Conservation (phyloP, 805 yeast genomes). For the Zygoascus bituminiphila region DNA sequence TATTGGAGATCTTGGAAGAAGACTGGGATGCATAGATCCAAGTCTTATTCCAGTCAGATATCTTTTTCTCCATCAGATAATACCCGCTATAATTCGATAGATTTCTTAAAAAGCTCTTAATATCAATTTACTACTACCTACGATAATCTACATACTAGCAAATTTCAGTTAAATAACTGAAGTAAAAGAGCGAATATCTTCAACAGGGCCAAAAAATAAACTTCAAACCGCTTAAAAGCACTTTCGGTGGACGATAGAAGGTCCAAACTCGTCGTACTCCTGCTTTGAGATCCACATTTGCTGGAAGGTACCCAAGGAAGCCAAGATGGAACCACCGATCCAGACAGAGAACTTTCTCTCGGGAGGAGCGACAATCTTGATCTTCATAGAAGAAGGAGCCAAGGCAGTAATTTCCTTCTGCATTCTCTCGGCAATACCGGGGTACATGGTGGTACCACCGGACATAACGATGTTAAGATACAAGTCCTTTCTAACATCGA, state of each 20-base stretch:
- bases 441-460: constrained; percentile 99
- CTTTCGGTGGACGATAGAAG: constrained; percentile 96
- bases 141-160: background rate
- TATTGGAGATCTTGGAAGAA: background rate
- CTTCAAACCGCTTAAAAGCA: constrained; percentile 57
- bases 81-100: background rate
- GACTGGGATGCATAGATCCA: too few relatives aligned
- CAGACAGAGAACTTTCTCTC: constrained; percentile 99
- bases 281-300: constrained; percentile 99
- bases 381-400: constrained; percentile 99
- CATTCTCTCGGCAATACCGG: constrained; percentile 99
- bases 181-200: background rate
- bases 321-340: constrained; percentile 99
- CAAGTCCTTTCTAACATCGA: constrained; percentile 97
- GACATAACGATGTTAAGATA: constrained; percentile 99
- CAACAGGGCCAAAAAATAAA: background rate
- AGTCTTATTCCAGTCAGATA: too few relatives aligned
- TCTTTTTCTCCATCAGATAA: too few relatives aligned
- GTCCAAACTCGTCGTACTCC: constrained; percentile 99
- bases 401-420: constrained; percentile 99
- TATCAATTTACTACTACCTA: constrained; percentile 1
- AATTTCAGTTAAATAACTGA: background rate
- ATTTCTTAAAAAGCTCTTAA: background rate
- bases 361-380: constrained; percentile 98
- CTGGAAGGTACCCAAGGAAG: constrained; percentile 98